Evolutionary conservation across 805 yeast species (phyloP).

Genomic region (Yarrowia alimentaria): DNA sequence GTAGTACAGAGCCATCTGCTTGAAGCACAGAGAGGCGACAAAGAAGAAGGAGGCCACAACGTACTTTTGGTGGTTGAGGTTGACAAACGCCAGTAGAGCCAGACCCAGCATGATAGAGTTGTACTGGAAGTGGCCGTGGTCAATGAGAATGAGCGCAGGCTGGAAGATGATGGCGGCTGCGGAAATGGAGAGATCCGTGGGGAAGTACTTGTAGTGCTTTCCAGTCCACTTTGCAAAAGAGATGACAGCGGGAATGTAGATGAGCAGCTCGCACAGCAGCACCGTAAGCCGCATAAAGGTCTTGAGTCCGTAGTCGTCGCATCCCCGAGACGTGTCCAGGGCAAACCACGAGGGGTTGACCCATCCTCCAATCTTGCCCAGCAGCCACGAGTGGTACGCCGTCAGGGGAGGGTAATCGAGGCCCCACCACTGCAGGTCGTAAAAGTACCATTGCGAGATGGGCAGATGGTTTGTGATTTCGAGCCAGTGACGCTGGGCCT

Average conservation of each 20-base stretch:
- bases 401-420: conserved; percentile 96
- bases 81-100: conserved; percentile 63
- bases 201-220: conserved; percentile 50
- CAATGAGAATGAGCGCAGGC: conserved; percentile 79
- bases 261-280: conserved; percentile 65
- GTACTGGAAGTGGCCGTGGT: conserved; percentile 97
- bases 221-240: conserved; percentile 72
- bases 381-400: conserved; percentile 82
- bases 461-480: conserved; percentile 82
- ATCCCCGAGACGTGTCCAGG: conserved; percentile 69
- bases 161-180: conserved; percentile 79
- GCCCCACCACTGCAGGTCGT: conserved; percentile 92
- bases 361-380: conserved; percentile 67
- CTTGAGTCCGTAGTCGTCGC: conserved; percentile 65
- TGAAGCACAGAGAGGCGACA: conserved; percentile 74
- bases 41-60: conserved; percentile 73
- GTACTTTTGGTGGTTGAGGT: conserved; percentile 60
- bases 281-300: conserved; percentile 83
- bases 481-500: conserved; percentile 98
- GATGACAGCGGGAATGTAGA: conserved; percentile 79
- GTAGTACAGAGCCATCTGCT: conserved; percentile 94
- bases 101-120: conserved; percentile 93
- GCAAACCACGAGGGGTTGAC: conserved; percentile 74
- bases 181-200: conserved; percentile 73
- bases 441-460: conserved; percentile 77